Percentiles rank a stretch among this genome's conserved stretches.
These are phyloP conservation scores for Cordyceps cicadae DNA, from an alignment of 2,329 filamentous ascomycete species.

Conservation along the genomic window DNA sequence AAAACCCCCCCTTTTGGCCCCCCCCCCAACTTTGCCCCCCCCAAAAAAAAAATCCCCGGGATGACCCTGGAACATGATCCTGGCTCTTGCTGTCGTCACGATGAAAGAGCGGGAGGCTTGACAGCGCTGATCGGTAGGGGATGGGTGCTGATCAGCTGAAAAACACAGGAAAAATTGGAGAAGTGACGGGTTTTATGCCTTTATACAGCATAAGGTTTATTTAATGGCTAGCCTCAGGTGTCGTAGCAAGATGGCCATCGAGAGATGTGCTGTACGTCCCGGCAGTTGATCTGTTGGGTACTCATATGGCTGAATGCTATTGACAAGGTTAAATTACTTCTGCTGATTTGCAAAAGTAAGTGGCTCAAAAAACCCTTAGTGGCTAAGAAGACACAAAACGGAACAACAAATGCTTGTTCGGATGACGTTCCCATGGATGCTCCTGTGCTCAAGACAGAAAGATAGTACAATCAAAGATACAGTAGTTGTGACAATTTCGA, in stretches of 20 bases:
- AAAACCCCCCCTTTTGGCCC: too few relatives aligned
- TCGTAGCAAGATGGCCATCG: too few relatives aligned
- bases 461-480: neutral
- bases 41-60: too few relatives aligned
- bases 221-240: neutral
- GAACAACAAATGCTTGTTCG: neutral
- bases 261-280: neutral
- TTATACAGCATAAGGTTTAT: neutral
- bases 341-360: neutral
- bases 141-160: neutral
- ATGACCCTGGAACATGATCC: neutral
- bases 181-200: neutral
- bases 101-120: neutral
- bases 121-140: neutral
- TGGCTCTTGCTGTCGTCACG: neutral
- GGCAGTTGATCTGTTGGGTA: neutral
- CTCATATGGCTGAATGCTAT: neutral
- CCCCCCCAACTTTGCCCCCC: too few relatives aligned
- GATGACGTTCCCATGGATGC: neutral
- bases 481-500: neutral
- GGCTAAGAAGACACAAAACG: neutral
- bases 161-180: neutral
- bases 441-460: neutral
- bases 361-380: neutral
- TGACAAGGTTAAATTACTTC: neutral